Evolutionary conservation across 352 stramenopile species (phyloP), one percentile per base, ranked within the genome.

Genomic region (Pythium utonaiense): DNA sequence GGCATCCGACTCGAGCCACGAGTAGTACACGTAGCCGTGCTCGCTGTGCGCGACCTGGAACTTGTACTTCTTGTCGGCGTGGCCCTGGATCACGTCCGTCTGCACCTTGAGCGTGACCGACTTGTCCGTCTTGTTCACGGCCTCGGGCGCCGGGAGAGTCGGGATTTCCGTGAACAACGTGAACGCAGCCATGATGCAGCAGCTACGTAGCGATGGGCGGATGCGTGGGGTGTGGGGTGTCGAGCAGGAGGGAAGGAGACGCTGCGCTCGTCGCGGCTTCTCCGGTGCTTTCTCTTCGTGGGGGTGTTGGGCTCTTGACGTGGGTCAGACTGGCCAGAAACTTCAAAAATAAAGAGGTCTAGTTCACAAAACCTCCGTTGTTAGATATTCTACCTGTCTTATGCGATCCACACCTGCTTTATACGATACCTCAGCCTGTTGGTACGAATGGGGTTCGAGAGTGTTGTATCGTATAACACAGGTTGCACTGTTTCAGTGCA

Each of bases 21-120:
- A 93, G 75, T 95, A 95, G 62, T 93, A 95, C 24, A 95, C 83
- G 58, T 93, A 95, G 31, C 85, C 83, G 53, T 93, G 80, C 61
- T 93, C 85, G 40, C 83, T 93, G 64, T 90, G 72, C 36, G 80
- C 82, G 53, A 85, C 63, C 66, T 92, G 83, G 59, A 86, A 83
- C 55, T 84, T 78, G 71, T 79, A 81, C 38, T 74, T 68, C 24
- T 59, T 69, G 48, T 81, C 72, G 27, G 68, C 65, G 33, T 88
- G 40, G n/a, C 40, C 62, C 24, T 51, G 55, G 21, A 64, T 48
- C 36, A 60, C 54, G 49, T 73, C 66, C 34, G 34, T 62, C 61
- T 62, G 22, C 13, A 71, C 19, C 57, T 86, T 70, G 62, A 93
- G 59, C 48, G 80, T 87, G 40, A 93, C 67, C 14, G 78, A 91